Evolutionary conservation across 2,329 filamentous ascomycete genomes (phyloP).

Genomic region (Sporothrix curviconia): DNA sequence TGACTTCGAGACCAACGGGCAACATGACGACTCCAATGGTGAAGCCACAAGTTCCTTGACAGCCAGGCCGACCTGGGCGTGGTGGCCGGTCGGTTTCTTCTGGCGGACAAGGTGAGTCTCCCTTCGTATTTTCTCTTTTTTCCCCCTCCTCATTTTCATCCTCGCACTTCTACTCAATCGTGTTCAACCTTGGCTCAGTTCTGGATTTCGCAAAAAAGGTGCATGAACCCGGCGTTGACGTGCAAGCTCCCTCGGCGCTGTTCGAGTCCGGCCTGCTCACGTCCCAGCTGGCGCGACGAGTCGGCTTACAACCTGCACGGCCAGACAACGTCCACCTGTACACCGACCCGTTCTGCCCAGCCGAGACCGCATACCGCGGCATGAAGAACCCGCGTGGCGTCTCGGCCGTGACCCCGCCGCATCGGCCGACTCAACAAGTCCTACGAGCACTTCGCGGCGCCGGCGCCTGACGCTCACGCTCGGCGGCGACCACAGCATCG

Average conservation of each 20-base stretch:
- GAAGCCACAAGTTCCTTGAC: conserved; percentile 68
- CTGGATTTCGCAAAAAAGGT: conserved; percentile 47
- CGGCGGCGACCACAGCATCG: conserved; percentile 93
- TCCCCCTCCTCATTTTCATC: background rate
- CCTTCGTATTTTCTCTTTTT: background rate
- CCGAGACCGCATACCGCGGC: conserved; percentile 72
- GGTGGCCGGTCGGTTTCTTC: conserved; percentile 91
- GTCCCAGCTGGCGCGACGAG: conserved; percentile 71
- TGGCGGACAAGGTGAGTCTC: conserved; percentile 74
- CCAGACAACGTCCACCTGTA: conserved; percentile 79
- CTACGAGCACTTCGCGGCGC: conserved; percentile 73
- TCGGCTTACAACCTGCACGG: conserved; percentile 84
- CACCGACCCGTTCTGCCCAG: conserved; percentile 61
- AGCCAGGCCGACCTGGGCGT: conserved; percentile 76
- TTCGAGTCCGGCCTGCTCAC: conserved; percentile 86
- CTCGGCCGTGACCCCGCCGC: conserved; percentile 72
- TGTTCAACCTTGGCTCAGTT: background rate
- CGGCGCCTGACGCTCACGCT: conserved; percentile 88
- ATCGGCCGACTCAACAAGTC: conserved; percentile 81
- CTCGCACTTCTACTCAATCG: background rate
- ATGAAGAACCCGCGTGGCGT: conserved; percentile 94
- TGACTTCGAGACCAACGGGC: no score
- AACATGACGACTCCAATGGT: conserved; percentile 51
- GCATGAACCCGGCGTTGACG: conserved; percentile 88
- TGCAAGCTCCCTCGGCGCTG: conserved; percentile 78